Percentiles rank a stretch among this genome's conserved stretches.
Conservation (phyloP, 345 rosid species). For the Hevea brasiliensis region DNA sequence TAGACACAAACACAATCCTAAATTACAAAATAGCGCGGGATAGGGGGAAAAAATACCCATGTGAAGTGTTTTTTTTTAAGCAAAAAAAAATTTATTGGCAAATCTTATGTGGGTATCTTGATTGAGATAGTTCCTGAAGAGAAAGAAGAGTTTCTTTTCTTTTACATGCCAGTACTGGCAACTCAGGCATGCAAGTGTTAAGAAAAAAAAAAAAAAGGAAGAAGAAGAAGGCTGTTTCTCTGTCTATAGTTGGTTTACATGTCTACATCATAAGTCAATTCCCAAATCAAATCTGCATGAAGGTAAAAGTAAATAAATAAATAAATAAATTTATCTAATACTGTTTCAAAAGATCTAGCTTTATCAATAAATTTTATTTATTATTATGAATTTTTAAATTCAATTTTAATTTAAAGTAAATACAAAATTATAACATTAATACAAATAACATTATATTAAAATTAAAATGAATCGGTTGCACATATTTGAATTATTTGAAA, state of each 20-base stretch:
- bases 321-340: too few species aligned
- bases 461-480: too few species aligned
- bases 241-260: slow-evolving; percentile 15
- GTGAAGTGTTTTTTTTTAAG: slow-evolving; percentile 23
- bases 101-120: slow-evolving; percentile 24
- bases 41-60: slow-evolving; percentile 11
- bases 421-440: too few species aligned
- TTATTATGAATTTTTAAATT: too few species aligned
- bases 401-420: too few species aligned
- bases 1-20: too few species aligned
- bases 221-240: slow-evolving; percentile 6
- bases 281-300: neutral
- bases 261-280: slow-evolving; percentile 12
- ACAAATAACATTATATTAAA: too few species aligned
- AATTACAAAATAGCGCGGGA: too few species aligned
- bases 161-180: slow-evolving; percentile 10
- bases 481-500: too few species aligned
- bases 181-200: neutral
- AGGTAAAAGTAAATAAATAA: neutral
- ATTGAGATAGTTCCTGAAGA: slow-evolving; percentile 27
- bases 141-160: slow-evolving; percentile 1
- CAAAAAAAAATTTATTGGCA: slow-evolving; percentile 23
- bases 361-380: too few species aligned
- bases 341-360: too few species aligned
- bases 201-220: neutral